These are phyloP conservation scores for Daphne laureola DNA, from an alignment of 441 rosid species.

Conservation along the genomic window DNA sequence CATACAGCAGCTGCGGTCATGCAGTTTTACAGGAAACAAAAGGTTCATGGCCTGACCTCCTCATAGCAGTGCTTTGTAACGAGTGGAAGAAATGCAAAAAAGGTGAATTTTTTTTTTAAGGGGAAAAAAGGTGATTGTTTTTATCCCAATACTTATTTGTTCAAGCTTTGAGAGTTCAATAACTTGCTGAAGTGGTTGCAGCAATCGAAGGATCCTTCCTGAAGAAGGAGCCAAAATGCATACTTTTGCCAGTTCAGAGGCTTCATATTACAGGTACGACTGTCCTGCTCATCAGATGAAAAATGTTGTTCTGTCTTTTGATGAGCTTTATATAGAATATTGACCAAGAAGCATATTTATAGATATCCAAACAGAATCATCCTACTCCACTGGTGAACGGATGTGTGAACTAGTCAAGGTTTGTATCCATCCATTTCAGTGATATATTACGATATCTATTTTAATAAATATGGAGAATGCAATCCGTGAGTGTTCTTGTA, in stretches of 20 bases:
- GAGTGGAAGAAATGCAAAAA: conserved; percentile 97
- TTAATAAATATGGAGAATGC: no score
- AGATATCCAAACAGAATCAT: conserved; percentile 66
- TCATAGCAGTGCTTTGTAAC: conserved; percentile 55
- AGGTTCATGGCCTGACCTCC: conserved; percentile 82
- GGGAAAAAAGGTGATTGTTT: conserved; percentile 63
- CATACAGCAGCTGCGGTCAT: conserved; percentile 49
- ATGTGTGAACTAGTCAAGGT: conserved; percentile 90
- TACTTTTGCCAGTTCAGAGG: conserved; percentile 56
- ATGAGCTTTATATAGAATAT: conserved; percentile 6
- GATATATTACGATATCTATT: no score
- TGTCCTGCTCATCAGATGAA: neutral
- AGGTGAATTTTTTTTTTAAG: conserved; percentile 44
- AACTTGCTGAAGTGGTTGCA: conserved; percentile 26
- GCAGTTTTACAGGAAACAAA: conserved; percentile 50
- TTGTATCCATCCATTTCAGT: conserved; percentile 16
- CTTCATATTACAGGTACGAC: conserved; percentile 48
- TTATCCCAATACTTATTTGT: neutral
- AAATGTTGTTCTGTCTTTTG: conserved; percentile 2
- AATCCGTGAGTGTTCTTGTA: no score
- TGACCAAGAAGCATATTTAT: conserved; percentile 12
- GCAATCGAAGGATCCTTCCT: conserved; percentile 90
- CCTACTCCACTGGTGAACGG: conserved; percentile 65
- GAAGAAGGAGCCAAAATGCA: conserved; percentile 68
- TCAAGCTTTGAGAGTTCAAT: conserved; percentile 6